These are phyloP conservation scores for Fusarium irregulare DNA, from an alignment of 2,329 filamentous ascomycete species.

Conservation along the genomic window DNA sequence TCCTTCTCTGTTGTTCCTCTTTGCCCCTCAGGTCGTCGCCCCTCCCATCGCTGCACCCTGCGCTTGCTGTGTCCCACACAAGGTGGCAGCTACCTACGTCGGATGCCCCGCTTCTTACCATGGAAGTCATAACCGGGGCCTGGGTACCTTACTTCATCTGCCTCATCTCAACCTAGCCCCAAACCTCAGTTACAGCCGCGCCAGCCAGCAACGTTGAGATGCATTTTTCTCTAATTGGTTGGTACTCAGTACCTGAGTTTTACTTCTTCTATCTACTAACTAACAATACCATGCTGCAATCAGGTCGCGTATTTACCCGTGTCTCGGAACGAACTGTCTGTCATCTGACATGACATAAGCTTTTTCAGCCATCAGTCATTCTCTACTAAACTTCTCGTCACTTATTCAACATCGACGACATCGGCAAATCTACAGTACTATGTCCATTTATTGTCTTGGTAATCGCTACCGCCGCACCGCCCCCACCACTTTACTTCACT, in stretches of 20 bases:
- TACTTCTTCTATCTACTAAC: not conserved
- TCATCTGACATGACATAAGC: not conserved
- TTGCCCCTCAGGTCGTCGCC: constrained; percentile 33
- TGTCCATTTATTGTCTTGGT: constrained; percentile 34
- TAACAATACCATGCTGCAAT: not conserved
- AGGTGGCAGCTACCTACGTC: constrained; percentile 19
- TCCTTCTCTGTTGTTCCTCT: constrained; percentile 33
- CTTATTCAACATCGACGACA: constrained; percentile 4
- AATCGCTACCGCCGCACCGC: constrained; percentile 20
- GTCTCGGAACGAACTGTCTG: not conserved
- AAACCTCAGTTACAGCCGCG: constrained; percentile 33
- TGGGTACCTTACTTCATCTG: constrained; percentile 34
- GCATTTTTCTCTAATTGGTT: not conserved
- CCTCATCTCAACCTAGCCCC: constrained; percentile 24
- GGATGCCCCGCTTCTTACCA: constrained; percentile 19
- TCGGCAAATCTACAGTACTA: constrained; percentile 12
- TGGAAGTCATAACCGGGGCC: constrained; percentile 28
- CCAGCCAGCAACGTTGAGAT: constrained; percentile 29
- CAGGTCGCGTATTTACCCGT: not conserved
- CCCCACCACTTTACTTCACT: constrained; percentile 17
- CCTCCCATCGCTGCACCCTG: constrained; percentile 28
- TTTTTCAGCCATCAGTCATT: constrained; percentile 8
- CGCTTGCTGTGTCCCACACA: constrained; percentile 2
- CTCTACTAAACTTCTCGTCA: constrained; percentile 7
- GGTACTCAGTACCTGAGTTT: not conserved